These are phyloP conservation scores for Puccinia brachypodii DNA, from an alignment of 1,284 basidiomycete genomes.

Conservation along the genomic window DNA sequence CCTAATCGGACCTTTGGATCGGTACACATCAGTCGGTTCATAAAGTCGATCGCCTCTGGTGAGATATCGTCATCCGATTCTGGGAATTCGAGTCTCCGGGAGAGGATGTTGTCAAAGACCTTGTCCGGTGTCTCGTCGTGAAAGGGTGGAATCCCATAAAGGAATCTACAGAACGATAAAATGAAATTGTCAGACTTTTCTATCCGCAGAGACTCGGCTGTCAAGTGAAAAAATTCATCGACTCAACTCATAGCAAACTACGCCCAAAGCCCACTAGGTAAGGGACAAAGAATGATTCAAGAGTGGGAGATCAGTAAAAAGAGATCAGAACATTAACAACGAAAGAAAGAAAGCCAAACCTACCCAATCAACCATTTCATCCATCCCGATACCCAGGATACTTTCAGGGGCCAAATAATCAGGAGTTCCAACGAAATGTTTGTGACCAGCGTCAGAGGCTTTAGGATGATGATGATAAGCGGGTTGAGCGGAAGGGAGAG, in stretches of 20 bases:
- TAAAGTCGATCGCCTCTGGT: slow-evolving; percentile 83
- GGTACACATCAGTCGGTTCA: slow-evolving; percentile 79
- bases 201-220: background rate
- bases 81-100: slow-evolving; percentile 86
- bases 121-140: slow-evolving; percentile 94
- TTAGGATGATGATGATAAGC: slow-evolving; percentile 15
- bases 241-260: slow-evolving; percentile 85
- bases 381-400: slow-evolving; percentile 90
- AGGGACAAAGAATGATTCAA: background rate
- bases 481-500: background rate
- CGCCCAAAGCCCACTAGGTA: slow-evolving; percentile 86
- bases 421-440: slow-evolving; percentile 82
- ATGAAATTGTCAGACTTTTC: background rate
- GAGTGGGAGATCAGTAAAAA: background rate
- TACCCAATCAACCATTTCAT: slow-evolving; percentile 98
- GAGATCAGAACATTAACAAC: background rate
- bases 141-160: slow-evolving; percentile 96
- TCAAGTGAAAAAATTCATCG: background rate
- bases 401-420: slow-evolving; percentile 96
- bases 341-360: slow-evolving; percentile 54
- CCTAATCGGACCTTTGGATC: slow-evolving; percentile 81
- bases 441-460: slow-evolving; percentile 46
- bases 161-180: slow-evolving; percentile 61
- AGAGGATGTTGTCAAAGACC: slow-evolving; percentile 98
- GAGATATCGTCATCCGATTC: slow-evolving; percentile 62